Percentiles rank a stretch among this genome's conserved stretches.
Evolutionary conservation across 2,329 filamentous ascomycete species (phyloP).

Genomic region (Fusarium nanum): DNA sequence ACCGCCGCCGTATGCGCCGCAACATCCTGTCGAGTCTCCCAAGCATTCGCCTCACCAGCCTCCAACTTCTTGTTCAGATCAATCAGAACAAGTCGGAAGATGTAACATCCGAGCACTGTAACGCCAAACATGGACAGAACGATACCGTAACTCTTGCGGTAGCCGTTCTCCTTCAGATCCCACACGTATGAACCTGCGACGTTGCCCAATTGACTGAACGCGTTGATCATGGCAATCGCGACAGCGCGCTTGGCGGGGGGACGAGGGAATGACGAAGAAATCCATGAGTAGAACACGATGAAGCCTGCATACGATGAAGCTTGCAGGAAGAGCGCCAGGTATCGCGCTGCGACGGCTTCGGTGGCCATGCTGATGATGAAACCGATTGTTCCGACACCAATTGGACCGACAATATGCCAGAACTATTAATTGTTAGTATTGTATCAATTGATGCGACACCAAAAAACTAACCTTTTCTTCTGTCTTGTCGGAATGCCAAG

Average conservation of each 20-base stretch:
- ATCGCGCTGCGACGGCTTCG: slow-evolving; percentile 65
- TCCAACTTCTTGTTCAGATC: slow-evolving; percentile 62
- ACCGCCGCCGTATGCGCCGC: slow-evolving; percentile 54
- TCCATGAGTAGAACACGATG: slow-evolving; percentile 70
- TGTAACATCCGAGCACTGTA: slow-evolving; percentile 64
- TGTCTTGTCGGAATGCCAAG: slow-evolving; percentile 66
- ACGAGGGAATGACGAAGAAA: slow-evolving; percentile 67
- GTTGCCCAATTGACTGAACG: slow-evolving; percentile 67
- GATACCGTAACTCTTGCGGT: slow-evolving; percentile 72
- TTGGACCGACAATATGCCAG: slow-evolving; percentile 67
- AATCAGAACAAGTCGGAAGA: slow-evolving; percentile 60
- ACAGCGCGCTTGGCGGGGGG: slow-evolving; percentile 71
- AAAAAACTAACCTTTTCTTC: slow-evolving; percentile 60
- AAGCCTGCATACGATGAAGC: slow-evolving; percentile 68
- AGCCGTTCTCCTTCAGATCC: slow-evolving; percentile 69
- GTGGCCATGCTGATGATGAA: slow-evolving; percentile 72
- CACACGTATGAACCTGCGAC: slow-evolving; percentile 73
- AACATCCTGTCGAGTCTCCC: slow-evolving; percentile 53
- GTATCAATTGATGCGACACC: background rate
- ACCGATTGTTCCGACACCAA: slow-evolving; percentile 64
- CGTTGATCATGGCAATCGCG: slow-evolving; percentile 70
- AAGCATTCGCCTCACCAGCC: slow-evolving; percentile 52
- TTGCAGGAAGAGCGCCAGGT: slow-evolving; percentile 70
- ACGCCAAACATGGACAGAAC: slow-evolving; percentile 73
- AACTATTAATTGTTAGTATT: slow-evolving; percentile 53